Evolutionary conservation across 495 filamentous ascomycete species (phyloP), one percentile per base, ranked within the genome.

Genomic region (Entonaema liquescens): DNA sequence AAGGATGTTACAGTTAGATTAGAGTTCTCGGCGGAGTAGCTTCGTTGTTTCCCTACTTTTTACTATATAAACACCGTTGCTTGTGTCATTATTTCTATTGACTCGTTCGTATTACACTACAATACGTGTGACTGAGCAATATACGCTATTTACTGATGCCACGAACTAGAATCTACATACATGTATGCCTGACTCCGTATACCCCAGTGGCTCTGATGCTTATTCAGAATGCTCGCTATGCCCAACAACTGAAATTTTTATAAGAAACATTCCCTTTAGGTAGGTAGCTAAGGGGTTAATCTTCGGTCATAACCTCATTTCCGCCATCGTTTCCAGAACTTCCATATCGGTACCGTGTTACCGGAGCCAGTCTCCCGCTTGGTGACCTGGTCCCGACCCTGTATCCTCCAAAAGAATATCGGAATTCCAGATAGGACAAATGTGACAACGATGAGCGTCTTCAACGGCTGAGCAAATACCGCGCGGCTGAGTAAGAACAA

Each of bases 401-500:
- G 86, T 55, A 97, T 89, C 71, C 93, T 86, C 91, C 91, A 97
- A 76, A 89, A 96, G 81, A 92, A 99, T 31, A 98, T 86, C 2
- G 93, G 92, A 50, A 98, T 84, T 0, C 95, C 96, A 5, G 87
- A 91, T 31, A 88, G 83, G 65, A 97, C 90, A 76, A 97, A 98
- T 2, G 79, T 89, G 2, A 97, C 83, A 23, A 98, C 95, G 31
- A 93, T 87, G 26, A 97, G 69, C 15, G 94, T 94, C 84, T 98
- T 93, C 62, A 94, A 62, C n/a, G 95, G 95, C 76, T 94, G 89
- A 8, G 93, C 88, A 75, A 98, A 94, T 21, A 98, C 85, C 0
- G 93, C 93, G 56, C 95, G 86, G 68, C 89, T 93, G 26, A 99
- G 84, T 70, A 99, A 78, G 77, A 99, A 99, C 67, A 99, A 76